phyloP scores from a whole-genome alignment of 2,329 filamentous ascomycete genomes.

The Clonostachys solani region DNA sequence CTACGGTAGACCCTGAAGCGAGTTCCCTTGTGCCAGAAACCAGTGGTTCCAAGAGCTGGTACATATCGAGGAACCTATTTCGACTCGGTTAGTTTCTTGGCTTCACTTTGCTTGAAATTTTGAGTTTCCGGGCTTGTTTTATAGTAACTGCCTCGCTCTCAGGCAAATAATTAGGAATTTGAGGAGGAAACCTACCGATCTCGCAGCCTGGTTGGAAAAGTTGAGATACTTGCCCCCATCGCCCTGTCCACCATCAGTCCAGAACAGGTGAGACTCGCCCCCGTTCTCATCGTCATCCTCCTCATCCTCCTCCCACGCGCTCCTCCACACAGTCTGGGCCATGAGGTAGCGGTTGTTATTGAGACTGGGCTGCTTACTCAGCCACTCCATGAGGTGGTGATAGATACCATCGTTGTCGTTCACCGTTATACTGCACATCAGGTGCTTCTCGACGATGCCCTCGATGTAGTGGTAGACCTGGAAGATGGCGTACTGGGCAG shows the following conservation, averaged over 20 bases:
- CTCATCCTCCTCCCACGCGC: conserved; percentile 52
- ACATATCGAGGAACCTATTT: conserved; percentile 43
- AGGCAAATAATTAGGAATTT: neutral
- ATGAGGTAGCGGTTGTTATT: conserved; percentile 46
- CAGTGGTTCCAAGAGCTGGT: conserved; percentile 47
- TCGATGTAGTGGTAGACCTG: conserved; percentile 27
- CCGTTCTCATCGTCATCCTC: conserved; percentile 24
- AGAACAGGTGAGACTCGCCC: conserved; percentile 25
- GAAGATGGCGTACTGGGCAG: conserved; percentile 26
- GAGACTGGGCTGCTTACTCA: conserved; percentile 47
- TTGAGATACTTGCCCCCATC: conserved; percentile 44
- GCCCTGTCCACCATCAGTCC: conserved; percentile 28
- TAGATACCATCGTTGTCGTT: conserved; percentile 55
- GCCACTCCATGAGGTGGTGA: conserved; percentile 52
- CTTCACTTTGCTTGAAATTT: too few relatives aligned
- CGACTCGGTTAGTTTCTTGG: neutral
- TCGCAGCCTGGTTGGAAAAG: conserved; percentile 54
- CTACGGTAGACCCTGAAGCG: conserved; percentile 44
- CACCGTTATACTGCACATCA: conserved; percentile 49
- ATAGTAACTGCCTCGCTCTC: neutral
- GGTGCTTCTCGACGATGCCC: conserved; percentile 33
- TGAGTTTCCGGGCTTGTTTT: too few relatives aligned
- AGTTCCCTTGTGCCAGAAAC: conserved; percentile 48
- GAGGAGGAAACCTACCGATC: conserved; percentile 27
- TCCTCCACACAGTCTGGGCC: conserved; percentile 50